Percentiles rank a stretch among this genome's conserved stretches.
These are phyloP conservation scores for Ophiosphaerella narmari DNA, from an alignment of 2,329 filamentous ascomycete genomes.

Conservation along the genomic window DNA sequence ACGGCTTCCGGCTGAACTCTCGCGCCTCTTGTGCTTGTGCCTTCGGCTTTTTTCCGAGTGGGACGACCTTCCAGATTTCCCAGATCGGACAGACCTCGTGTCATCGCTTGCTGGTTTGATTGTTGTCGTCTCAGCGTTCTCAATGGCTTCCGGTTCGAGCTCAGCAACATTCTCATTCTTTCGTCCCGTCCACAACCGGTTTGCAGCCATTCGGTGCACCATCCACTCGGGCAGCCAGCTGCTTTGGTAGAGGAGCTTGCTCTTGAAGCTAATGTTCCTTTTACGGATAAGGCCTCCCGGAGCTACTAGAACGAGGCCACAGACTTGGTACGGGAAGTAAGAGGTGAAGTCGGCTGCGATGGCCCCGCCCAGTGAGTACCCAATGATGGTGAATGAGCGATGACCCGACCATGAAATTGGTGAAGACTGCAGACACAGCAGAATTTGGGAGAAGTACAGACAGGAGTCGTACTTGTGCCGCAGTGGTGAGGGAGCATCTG, in stretches of 20 bases:
- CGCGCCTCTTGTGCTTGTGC: slow-evolving; percentile 7
- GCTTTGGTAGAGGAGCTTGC: slow-evolving; percentile 65
- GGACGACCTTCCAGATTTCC: slow-evolving; percentile 2
- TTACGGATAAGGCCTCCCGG: slow-evolving; percentile 76
- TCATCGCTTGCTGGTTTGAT: slow-evolving; percentile 8
- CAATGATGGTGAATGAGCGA: slow-evolving; percentile 69
- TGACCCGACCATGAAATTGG: slow-evolving; percentile 61
- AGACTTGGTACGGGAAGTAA: slow-evolving; percentile 70
- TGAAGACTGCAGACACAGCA: slow-evolving; percentile 72
- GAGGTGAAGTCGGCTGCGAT: slow-evolving; percentile 72
- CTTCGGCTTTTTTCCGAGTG: not conserved
- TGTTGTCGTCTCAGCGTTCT: slow-evolving; percentile 18
- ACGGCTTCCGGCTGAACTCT: slow-evolving; percentile 5
- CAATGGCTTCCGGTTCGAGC: slow-evolving; percentile 27
- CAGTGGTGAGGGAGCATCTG: slow-evolving; percentile 63
- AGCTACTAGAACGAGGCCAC: slow-evolving; percentile 74
- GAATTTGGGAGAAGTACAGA: slow-evolving; percentile 73
- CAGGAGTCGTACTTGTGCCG: slow-evolving; percentile 73
- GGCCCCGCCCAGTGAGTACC: slow-evolving; percentile 81
- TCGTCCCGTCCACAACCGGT: slow-evolving; percentile 35
- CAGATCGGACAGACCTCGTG: slow-evolving; percentile 3
- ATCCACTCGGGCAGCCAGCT: slow-evolving; percentile 64
- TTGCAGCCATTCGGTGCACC: slow-evolving; percentile 51
- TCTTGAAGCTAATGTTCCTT: slow-evolving; percentile 64
- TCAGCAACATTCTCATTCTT: slow-evolving; percentile 24